Evolutionary conservation across 768 basidiomycete species (phyloP), one percentile per base, ranked within the genome.

Genomic region (Lactarius psammicola): DNA sequence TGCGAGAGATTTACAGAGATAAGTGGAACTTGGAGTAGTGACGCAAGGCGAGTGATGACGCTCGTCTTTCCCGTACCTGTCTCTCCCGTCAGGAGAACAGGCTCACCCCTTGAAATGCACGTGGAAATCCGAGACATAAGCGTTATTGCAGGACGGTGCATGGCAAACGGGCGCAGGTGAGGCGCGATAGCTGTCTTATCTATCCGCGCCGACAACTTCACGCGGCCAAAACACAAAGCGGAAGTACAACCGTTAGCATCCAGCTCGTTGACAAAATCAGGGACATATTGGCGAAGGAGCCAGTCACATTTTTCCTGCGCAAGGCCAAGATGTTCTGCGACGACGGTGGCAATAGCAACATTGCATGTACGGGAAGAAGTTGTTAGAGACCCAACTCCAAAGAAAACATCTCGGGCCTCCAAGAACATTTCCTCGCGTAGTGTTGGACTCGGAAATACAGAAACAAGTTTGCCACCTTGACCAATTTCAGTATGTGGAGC

Each of bases 11-110:
- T 99, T 64, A 99, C 83, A 0, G 95, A 93, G 62, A 94, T 84
- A 38, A 99, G 82, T 0, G 88, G 86, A 13, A 85, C 84, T 8
- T 82, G 83, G 33, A 97, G 82, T n/a, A 91, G 76, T 2, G 87
- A 82, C 13, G 97, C 89, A 34, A 98, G 81, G 71, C 97, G 87
- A 3, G 94, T 91, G 18, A 99, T 85, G 23, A 87, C 84, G 60
- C 95, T 95, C 0, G 97, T 99, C 77, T 99, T 99, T 17, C 97
- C 97, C 1, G 97, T 99, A n/a, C 97, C 97, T 2, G 97, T 99
- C 79, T 99, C 97, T 55, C 97, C 97, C 0, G 95, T 94, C 30
- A 99, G 82, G 9, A 99, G 82, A 5, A 95, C 80, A 5, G 97
- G 94, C 73, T 99, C 97, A 17, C 77, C 77, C 55, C 89, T 79